phyloP scores from a whole-genome alignment of 2,329 filamentous ascomycete species.

The Cadophora malorum region DNA sequence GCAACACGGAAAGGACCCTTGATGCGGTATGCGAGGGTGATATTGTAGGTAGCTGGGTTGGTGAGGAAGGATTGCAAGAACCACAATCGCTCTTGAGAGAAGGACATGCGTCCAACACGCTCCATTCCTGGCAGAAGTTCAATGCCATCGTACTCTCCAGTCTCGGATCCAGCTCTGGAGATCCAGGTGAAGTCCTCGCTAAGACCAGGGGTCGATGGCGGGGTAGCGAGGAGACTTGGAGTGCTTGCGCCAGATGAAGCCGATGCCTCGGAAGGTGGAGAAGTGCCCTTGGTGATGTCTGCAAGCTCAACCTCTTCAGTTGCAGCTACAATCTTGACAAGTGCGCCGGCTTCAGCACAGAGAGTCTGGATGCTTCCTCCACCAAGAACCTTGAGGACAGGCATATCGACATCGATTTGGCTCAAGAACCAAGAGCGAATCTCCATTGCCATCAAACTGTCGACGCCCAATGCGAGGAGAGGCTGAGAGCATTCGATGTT shows the following conservation, averaged over 20 bases:
- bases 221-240: slow-evolving; percentile 20
- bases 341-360: slow-evolving; percentile 23
- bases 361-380: slow-evolving; percentile 27
- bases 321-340: slow-evolving; percentile 23
- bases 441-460: slow-evolving; percentile 34
- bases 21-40: slow-evolving; percentile 31
- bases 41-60: slow-evolving; percentile 41
- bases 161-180: slow-evolving; percentile 20
- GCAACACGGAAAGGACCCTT: slow-evolving; percentile 36
- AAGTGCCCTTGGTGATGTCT: slow-evolving; percentile 15
- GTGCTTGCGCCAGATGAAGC: slow-evolving; percentile 23
- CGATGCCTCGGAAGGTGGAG: slow-evolving; percentile 23
- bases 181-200: slow-evolving; percentile 26
- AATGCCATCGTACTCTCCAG: slow-evolving; percentile 24
- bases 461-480: slow-evolving; percentile 46
- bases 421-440: slow-evolving; percentile 55
- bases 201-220: slow-evolving; percentile 23
- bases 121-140: slow-evolving; percentile 23
- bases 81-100: slow-evolving; percentile 37
- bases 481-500: slow-evolving; percentile 10
- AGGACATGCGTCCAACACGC: slow-evolving; percentile 26
- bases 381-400: slow-evolving; percentile 33
- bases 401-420: slow-evolving; percentile 46
- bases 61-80: slow-evolving; percentile 38
- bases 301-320: not conserved